Evolutionary conservation across 768 basidiomycete genomes (phyloP).

Genomic region (Calocera viscosa): DNA sequence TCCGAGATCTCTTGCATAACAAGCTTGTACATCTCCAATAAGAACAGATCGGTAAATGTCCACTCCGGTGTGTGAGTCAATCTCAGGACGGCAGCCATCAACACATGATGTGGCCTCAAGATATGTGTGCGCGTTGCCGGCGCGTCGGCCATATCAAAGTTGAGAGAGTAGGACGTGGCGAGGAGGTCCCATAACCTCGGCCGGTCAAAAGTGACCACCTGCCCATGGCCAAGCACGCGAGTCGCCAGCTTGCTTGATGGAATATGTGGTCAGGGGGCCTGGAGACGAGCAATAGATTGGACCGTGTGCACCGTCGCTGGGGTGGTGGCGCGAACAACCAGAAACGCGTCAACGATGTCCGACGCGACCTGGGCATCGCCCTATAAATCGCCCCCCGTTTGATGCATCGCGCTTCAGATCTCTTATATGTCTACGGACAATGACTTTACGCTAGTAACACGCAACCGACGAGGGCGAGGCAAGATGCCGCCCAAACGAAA

Average conservation of each 20-base stretch:
- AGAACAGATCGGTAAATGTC: constrained; percentile 1
- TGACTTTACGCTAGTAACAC: not conserved
- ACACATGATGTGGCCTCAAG: not conserved
- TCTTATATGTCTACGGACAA: not conserved
- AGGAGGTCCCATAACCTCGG: constrained; percentile 6
- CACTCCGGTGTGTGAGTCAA: constrained; percentile 4
- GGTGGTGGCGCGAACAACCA: constrained; percentile 1
- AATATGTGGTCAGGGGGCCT: not conserved
- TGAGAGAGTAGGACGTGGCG: not conserved
- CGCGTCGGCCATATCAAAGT: constrained; percentile 5
- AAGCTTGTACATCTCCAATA: constrained; percentile 4
- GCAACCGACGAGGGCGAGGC: not conserved
- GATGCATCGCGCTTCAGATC: not conserved
- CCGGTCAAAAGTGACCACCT: constrained; percentile 6
- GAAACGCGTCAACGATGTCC: constrained; percentile 2
- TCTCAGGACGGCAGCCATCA: constrained; percentile 4
- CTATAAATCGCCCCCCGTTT: not conserved
- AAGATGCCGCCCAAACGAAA: not conserved
- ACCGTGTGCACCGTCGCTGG: not conserved
- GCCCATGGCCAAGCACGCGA: not conserved
- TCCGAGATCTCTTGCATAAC: not conserved
- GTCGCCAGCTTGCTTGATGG: constrained; percentile 3
- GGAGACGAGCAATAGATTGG: not conserved
- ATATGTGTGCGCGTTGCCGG: not conserved
- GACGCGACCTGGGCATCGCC: not conserved